Base-by-base conservation (phyloP, 2,329 filamentous ascomycete species). In the Sclerotinia nivalis region DNA sequence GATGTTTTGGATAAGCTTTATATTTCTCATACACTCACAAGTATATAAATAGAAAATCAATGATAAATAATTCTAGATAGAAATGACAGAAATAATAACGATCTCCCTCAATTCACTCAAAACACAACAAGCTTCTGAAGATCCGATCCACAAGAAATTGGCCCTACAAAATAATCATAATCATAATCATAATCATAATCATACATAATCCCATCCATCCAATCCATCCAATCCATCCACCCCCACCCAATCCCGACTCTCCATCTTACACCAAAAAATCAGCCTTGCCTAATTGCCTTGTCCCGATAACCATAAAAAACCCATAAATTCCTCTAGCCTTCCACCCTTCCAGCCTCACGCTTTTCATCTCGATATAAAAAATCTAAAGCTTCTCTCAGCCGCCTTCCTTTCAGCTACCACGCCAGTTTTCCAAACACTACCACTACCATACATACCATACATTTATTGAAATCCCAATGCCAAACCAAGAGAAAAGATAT, bases 51-150 rank as follows among this genome's bases (percentile, higher is more conserved):
- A 28, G 34, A 12, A n/a, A 22, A 34, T 31, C 40, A 43, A 34
- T 22, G 8, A 20, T 55, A 55, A 55, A 56, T 12, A 34, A 12
- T 1, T 22, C 52, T 8, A 34, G 37, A 40, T 43, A 25, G 22
- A n/a, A 50, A 50, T 25, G 22, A n/a, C 4, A 43, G 13, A 43
- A 43, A 43, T 15, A 15, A 18, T 2, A 58, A 15, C 22, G 18
- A 58, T 58, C 55, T 40, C 31, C 54, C 34, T 40, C 12, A 58
- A 59, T 43, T 37, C n/a, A 18, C 55, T 58, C 55, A 58, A 58
- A 58, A n/a, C 37, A 49, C 20, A 34, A 47, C 28, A 61, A 62
- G 59, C 59, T 49, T 62, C 59, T 62, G 43, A 37, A 62, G 59
- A 62, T 62, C 59, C 28, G 59, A 50, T 62, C 59, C 59, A 49